phyloP scores from a whole-genome alignment of 495 filamentous ascomycete genomes.

The Amorphotheca resinae region DNA sequence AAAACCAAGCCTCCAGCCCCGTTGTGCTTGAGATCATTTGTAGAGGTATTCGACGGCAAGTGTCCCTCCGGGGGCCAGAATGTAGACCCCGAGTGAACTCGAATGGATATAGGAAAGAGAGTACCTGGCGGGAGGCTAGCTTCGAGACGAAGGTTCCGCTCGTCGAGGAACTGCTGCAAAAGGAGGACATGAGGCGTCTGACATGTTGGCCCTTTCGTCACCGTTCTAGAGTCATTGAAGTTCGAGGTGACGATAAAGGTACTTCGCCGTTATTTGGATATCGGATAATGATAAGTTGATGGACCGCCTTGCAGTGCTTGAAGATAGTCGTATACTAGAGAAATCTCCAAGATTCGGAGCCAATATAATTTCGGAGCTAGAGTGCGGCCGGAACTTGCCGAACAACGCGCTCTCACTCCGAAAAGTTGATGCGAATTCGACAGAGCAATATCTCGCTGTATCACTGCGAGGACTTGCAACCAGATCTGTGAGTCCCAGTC shows the following conservation, averaged over 20 bases:
- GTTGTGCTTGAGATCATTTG: slow-evolving; percentile 4
- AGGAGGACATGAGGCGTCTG: slow-evolving; percentile 50
- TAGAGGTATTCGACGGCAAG: not conserved
- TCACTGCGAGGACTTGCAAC: not conserved
- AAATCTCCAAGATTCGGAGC: slow-evolving; percentile 1
- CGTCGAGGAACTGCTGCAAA: slow-evolving; percentile 40
- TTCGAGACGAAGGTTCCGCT: slow-evolving; percentile 36
- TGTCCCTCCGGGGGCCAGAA: not conserved
- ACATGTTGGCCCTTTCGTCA: slow-evolving; percentile 42
- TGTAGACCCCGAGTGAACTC: not conserved
- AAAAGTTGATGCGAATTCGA: slow-evolving; percentile 3
- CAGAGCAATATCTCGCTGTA: too few relatives aligned
- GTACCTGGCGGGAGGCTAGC: slow-evolving; percentile 32
- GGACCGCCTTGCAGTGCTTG: not conserved
- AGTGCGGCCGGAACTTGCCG: not conserved
- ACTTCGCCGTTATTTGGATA: not conserved
- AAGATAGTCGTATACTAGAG: too few relatives aligned
- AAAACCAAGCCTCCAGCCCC: slow-evolving; percentile 40
- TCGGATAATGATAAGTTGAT: not conserved
- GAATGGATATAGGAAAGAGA: slow-evolving; percentile 29
- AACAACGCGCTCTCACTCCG: not conserved
- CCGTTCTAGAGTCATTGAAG: slow-evolving; percentile 11
- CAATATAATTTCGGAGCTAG: not conserved
- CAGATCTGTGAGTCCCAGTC: not conserved
- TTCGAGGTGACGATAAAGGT: not conserved